Conservation (phyloP, 257 asterid species). For the Scutellaria barbata region DNA sequence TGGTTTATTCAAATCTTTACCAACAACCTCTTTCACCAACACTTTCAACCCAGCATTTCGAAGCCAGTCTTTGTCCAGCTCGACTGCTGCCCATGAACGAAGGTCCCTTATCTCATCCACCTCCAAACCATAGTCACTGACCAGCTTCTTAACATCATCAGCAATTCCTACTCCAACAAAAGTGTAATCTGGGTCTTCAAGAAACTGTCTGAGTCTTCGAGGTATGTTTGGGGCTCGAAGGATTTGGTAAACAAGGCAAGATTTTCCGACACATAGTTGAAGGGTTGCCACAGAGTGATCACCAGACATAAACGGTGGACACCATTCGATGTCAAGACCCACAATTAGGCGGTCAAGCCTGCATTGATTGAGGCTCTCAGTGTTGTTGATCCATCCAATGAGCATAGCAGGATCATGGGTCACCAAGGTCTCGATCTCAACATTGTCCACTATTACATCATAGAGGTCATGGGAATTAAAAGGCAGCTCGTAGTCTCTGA, state of each 20-base stretch:
- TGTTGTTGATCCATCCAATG: not conserved
- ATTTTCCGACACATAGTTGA: slow-evolving; percentile 37
- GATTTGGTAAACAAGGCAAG: slow-evolving; percentile 41
- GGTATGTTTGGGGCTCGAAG: slow-evolving; percentile 28
- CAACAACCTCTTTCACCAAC: slow-evolving; percentile 35
- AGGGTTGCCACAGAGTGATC: slow-evolving; percentile 34
- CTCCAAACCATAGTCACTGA: slow-evolving; percentile 18
- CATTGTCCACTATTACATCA: not conserved
- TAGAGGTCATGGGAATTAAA: not conserved
- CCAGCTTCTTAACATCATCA: slow-evolving; percentile 25
- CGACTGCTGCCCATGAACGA: slow-evolving; percentile 33
- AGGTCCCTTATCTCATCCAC: slow-evolving; percentile 35
- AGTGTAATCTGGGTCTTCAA: slow-evolving; percentile 21
- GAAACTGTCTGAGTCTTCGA: slow-evolving; percentile 25
- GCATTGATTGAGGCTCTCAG: not conserved
- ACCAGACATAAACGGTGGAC: not conserved
- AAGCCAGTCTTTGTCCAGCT: slow-evolving; percentile 3
- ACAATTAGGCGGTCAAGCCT: slow-evolving; percentile 10
- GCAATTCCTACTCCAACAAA: slow-evolving; percentile 44
- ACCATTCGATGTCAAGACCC: slow-evolving; percentile 7
- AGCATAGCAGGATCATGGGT: not conserved
- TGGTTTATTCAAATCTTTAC: slow-evolving; percentile 27
- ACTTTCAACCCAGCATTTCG: slow-evolving; percentile 12
- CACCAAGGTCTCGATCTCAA: slow-evolving; percentile 1
- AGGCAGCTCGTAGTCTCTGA: not conserved